phyloP scores from a whole-genome alignment of 352 stramenopile genomes.

The Globisporangium paroecandrum region DNA sequence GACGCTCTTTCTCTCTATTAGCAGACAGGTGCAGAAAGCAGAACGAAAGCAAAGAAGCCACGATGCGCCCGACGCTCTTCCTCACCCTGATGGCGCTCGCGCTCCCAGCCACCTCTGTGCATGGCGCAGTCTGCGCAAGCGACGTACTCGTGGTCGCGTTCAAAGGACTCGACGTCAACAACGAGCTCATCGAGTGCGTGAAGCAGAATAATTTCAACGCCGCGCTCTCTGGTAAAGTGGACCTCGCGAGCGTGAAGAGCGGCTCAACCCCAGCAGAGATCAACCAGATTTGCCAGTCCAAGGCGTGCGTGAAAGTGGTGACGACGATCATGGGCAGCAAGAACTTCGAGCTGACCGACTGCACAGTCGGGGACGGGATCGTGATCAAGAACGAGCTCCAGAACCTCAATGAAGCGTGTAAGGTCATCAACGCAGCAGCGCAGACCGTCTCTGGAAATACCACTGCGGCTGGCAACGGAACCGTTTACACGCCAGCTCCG shows the following conservation, averaged over 20 bases:
- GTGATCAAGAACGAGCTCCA: constrained; percentile 48
- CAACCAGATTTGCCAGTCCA: constrained; percentile 36
- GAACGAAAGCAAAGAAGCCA: constrained; percentile 1
- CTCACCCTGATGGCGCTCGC: constrained; percentile 18
- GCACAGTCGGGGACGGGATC: constrained; percentile 45
- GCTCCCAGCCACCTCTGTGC: constrained; percentile 21
- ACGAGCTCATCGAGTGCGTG: constrained; percentile 45
- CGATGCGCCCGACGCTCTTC: constrained; percentile 7
- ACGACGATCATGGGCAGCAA: constrained; percentile 38
- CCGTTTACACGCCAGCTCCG: constrained; percentile 11
- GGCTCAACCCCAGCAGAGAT: constrained; percentile 35
- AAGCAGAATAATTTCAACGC: constrained; percentile 47
- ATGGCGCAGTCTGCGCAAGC: constrained; percentile 32
- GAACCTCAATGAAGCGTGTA: constrained; percentile 40
- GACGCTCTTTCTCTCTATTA: constrained; percentile 11
- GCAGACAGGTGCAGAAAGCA: constrained; percentile 9
- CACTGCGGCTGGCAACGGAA: constrained; percentile 3
- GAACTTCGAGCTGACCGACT: constrained; percentile 54
- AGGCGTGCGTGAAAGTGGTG: constrained; percentile 40
- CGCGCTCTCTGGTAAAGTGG: constrained; percentile 40
- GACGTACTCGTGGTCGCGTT: constrained; percentile 46
- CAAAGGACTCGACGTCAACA: constrained; percentile 46
- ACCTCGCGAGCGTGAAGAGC: constrained; percentile 34
- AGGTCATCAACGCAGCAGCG: constrained; percentile 18
- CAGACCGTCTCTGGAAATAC: constrained; percentile 3